Evolutionary conservation across 148 eudicot genomes (phyloP).

Genomic region (Chenopodium quinoa): DNA sequence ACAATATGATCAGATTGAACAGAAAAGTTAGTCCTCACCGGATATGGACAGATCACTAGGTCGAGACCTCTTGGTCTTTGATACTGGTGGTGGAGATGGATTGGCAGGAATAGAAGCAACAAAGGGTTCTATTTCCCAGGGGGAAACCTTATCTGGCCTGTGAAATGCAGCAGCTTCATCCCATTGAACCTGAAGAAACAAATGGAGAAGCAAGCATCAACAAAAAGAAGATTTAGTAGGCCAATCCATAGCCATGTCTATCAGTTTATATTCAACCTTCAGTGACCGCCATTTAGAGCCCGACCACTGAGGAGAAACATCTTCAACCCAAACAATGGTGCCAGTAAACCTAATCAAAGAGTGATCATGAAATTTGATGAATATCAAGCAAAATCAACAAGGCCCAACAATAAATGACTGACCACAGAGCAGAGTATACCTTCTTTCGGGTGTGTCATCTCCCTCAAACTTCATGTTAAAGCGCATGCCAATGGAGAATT

Average conservation of each 20-base stretch:
- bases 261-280: slow-evolving; percentile 52
- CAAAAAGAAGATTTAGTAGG: slow-evolving; percentile 9
- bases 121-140: slow-evolving; percentile 91
- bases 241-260: background rate
- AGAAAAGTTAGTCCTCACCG: slow-evolving; percentile 38
- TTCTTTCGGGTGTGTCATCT: slow-evolving; percentile 85
- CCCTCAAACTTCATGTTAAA: slow-evolving; percentile 88
- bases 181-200: slow-evolving; percentile 68
- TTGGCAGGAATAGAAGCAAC: slow-evolving; percentile 45
- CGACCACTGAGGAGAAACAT: slow-evolving; percentile 61
- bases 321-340: slow-evolving; percentile 70
- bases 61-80: slow-evolving; percentile 72
- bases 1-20: background rate
- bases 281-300: slow-evolving; percentile 78
- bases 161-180: slow-evolving; percentile 68
- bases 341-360: slow-evolving; percentile 58
- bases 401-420: background rate
- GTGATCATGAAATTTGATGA: background rate
- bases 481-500: slow-evolving; percentile 68
- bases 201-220: slow-evolving; percentile 13
- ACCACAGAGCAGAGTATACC: slow-evolving; percentile 32
- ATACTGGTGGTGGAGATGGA: slow-evolving; percentile 36
- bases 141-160: slow-evolving; percentile 83
- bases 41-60: slow-evolving; percentile 47
- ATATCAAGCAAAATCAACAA: background rate